Percentiles rank a stretch among this genome's conserved stretches.
Conservation (phyloP, 1,139 yeast species). For the Yamadazyma triangularis region DNA sequence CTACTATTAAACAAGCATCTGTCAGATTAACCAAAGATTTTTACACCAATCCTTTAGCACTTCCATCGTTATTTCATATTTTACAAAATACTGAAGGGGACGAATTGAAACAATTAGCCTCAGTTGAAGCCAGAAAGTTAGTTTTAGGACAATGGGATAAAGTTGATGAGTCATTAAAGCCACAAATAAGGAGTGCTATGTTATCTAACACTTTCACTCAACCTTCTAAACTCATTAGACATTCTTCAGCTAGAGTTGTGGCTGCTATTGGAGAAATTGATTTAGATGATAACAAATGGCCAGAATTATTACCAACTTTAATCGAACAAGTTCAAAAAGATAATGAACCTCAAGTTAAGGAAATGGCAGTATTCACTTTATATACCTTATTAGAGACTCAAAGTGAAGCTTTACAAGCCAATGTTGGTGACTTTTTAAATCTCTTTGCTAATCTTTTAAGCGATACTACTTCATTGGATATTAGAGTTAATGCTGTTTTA, state of each 20-base stretch:
- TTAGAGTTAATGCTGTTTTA: constrained; percentile 78
- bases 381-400: constrained; percentile 76
- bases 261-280: constrained; percentile 82
- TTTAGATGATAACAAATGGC: constrained; percentile 66
- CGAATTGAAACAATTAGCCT: constrained; percentile 77
- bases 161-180: constrained; percentile 50
- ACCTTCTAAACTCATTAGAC: constrained; percentile 66
- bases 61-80: constrained; percentile 81
- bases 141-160: constrained; percentile 67
- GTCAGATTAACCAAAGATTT: constrained; percentile 67
- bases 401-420: constrained; percentile 56
- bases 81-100: constrained; percentile 62
- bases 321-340: constrained; percentile 63
- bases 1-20: constrained; percentile 79
- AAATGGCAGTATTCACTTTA: constrained; percentile 78
- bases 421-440: constrained; percentile 62
- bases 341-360: constrained; percentile 60
- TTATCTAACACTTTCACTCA: constrained; percentile 62
- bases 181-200: constrained; percentile 61
- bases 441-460: constrained; percentile 65
- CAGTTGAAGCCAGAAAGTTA: constrained; percentile 91
- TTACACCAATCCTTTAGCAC: constrained; percentile 64
- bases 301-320: constrained; percentile 67
- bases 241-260: constrained; percentile 83
- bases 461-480: constrained; percentile 64